phyloP scores from a whole-genome alignment of 805 yeast species.

The Starmerella sirachaensis region DNA sequence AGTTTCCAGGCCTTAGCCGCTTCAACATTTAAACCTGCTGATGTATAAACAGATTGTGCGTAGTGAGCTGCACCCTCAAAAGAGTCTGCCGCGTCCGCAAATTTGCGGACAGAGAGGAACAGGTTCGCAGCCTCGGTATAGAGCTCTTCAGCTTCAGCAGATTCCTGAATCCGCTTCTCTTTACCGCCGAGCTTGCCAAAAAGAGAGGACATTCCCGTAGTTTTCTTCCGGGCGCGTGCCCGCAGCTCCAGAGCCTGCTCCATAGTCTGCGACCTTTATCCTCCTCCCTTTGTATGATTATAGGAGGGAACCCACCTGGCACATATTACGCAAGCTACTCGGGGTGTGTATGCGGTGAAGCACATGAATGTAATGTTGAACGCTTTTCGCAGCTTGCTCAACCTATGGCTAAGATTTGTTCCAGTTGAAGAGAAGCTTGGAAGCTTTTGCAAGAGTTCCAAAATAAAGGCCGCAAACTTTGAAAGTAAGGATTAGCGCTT shows the following conservation, averaged over 20 bases:
- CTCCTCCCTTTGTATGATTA: too few species aligned
- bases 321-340: too few species aligned
- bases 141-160: conserved; percentile 13
- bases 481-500: too few species aligned
- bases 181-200: conserved; percentile 9
- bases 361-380: too few species aligned
- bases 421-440: too few species aligned
- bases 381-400: too few species aligned
- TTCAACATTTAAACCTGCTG: conserved; percentile 11
- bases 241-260: conserved; percentile 18
- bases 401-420: too few species aligned
- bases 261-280: conserved; percentile 9
- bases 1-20: conserved; percentile 15
- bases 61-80: conserved; percentile 11
- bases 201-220: background rate
- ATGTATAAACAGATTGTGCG: conserved; percentile 10
- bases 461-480: too few species aligned
- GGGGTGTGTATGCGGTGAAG: too few species aligned
- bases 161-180: background rate
- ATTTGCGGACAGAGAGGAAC: conserved; percentile 8
- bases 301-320: too few species aligned
- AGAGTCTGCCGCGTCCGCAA: conserved; percentile 14
- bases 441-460: too few species aligned
- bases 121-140: conserved; percentile 13
- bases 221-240: conserved; percentile 11